These are phyloP conservation scores for Endocalyx cinctus DNA, from an alignment of 2,329 filamentous ascomycete genomes.

Conservation along the genomic window DNA sequence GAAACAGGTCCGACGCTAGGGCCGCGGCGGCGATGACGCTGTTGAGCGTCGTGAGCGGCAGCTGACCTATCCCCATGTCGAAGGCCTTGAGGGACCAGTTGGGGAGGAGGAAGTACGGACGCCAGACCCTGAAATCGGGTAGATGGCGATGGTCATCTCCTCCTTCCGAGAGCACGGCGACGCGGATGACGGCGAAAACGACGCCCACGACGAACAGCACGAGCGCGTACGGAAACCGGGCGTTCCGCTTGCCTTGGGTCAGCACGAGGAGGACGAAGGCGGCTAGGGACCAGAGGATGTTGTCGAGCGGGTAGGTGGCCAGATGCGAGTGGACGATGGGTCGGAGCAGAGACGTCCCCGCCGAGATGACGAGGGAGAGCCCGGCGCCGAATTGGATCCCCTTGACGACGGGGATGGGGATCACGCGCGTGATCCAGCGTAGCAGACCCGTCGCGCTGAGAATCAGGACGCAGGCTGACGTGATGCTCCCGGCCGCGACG, in stretches of 20 bases:
- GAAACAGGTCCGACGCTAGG: conserved; percentile 72
- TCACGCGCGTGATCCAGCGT: conserved; percentile 64
- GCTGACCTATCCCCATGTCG: conserved; percentile 72
- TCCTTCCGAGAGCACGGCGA: conserved; percentile 28
- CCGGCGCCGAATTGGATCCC: conserved; percentile 94
- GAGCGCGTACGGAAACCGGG: conserved; percentile 73
- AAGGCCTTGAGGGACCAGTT: conserved; percentile 35
- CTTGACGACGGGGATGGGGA: conserved; percentile 85
- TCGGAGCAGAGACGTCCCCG: conserved; percentile 63
- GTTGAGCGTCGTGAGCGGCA: conserved; percentile 89
- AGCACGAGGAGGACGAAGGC: conserved; percentile 68
- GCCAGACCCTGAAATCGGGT: conserved; percentile 56
- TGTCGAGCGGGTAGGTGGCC: conserved; percentile 64
- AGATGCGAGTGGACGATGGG: conserved; percentile 60
- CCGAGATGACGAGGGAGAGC: conserved; percentile 74
- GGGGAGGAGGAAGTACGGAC: conserved; percentile 48
- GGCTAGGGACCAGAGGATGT: conserved; percentile 69
- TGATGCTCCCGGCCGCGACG: conserved; percentile 78
- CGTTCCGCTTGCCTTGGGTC: conserved; percentile 56
- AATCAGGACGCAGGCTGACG: conserved; percentile 66
- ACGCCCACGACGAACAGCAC: conserved; percentile 66
- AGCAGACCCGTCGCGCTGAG: conserved; percentile 79
- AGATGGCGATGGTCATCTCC: conserved; percentile 29
- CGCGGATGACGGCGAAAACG: conserved; percentile 52
- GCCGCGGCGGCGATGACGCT: conserved; percentile 85